A percentile compares a stretch with the other conserved stretches of the same genome.
phyloP scores from a whole-genome alignment of 495 filamentous ascomycete species.

The Xylaria acuta region DNA sequence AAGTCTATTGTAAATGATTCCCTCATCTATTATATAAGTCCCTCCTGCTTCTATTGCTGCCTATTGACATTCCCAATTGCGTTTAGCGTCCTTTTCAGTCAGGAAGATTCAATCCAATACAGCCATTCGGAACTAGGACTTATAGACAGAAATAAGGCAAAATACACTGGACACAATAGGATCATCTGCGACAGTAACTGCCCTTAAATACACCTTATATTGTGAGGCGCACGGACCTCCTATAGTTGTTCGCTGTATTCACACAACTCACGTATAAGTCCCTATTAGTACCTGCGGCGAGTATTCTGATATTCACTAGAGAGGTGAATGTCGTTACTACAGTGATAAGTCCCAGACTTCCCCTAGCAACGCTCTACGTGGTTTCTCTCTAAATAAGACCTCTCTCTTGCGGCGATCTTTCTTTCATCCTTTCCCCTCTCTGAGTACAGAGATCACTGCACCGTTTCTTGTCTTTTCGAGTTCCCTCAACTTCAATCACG shows the following conservation, averaged over 20 bases:
- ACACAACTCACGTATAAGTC: not conserved
- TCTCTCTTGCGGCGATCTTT: not conserved
- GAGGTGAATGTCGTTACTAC: not conserved
- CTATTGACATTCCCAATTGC: not conserved
- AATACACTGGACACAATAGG: not conserved
- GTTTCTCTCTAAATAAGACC: not conserved
- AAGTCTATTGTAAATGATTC: not conserved
- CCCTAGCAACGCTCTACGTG: not conserved
- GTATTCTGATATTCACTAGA: not conserved
- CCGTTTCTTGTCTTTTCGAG: not conserved
- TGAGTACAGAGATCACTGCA: not conserved
- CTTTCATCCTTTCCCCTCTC: not conserved
- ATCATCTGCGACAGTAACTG: not conserved
- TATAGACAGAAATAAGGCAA: not conserved
- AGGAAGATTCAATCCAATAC: not conserved
- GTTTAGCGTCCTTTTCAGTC: not conserved
- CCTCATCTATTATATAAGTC: not conserved
- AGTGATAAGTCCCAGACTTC: not conserved
- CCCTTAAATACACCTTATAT: not conserved
- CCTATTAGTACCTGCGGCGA: not conserved
- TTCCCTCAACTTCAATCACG: not conserved
- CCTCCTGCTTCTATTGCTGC: not conserved
- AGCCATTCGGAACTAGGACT: not conserved
- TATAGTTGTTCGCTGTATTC: not conserved
- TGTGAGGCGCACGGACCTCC: not conserved